Percentiles rank a stretch among this genome's conserved stretches.
These are phyloP conservation scores for Teratosphaeriaceae sp. DNA, from an alignment of 2,329 filamentous ascomycete genomes.

Conservation along the genomic window DNA sequence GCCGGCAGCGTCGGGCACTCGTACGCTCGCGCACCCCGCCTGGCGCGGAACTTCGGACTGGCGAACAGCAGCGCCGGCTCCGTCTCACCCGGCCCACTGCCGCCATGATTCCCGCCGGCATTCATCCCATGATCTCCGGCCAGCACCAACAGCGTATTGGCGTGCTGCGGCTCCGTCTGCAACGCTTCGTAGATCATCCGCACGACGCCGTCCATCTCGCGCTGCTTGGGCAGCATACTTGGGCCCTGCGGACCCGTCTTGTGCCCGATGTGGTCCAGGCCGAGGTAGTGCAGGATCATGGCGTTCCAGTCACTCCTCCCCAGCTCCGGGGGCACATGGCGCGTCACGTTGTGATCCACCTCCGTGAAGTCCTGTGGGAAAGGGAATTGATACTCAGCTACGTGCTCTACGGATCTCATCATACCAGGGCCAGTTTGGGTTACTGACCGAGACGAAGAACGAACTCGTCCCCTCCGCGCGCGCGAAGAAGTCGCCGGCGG, in stretches of 20 bases:
- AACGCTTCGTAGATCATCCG: slow-evolving; percentile 70
- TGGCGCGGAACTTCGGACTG: slow-evolving; percentile 21
- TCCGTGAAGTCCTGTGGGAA: slow-evolving; percentile 79
- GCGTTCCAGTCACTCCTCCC: slow-evolving; percentile 77
- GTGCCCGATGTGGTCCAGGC: slow-evolving; percentile 94
- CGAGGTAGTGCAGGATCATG: slow-evolving; percentile 92
- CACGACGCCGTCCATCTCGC: slow-evolving; percentile 86
- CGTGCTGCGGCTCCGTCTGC: slow-evolving; percentile 60
- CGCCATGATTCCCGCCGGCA: slow-evolving; percentile 93
- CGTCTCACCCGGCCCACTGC: slow-evolving; percentile 88
- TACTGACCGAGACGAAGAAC: slow-evolving; percentile 90
- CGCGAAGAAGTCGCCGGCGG: slow-evolving; percentile 63
- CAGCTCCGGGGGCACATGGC: slow-evolving; percentile 75
- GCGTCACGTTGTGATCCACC: slow-evolving; percentile 95
- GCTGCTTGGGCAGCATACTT: slow-evolving; percentile 89
- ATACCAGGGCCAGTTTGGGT: slow-evolving; percentile 26
- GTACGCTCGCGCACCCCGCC: slow-evolving; percentile 14
- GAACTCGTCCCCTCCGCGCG: slow-evolving; percentile 89
- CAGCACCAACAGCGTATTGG: slow-evolving; percentile 74
- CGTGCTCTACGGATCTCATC: slow-evolving; percentile 19
- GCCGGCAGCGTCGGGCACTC: slow-evolving; percentile 50
- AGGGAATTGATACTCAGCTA: slow-evolving; percentile 28
- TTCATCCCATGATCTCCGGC: slow-evolving; percentile 99
- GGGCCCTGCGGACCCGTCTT: slow-evolving; percentile 80
- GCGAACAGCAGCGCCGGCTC: slow-evolving; percentile 81